Evolutionary conservation across 2,329 filamentous ascomycete genomes (phyloP), one percentile per base, ranked within the genome.

Genomic region (Colletotrichum sp.): DNA sequence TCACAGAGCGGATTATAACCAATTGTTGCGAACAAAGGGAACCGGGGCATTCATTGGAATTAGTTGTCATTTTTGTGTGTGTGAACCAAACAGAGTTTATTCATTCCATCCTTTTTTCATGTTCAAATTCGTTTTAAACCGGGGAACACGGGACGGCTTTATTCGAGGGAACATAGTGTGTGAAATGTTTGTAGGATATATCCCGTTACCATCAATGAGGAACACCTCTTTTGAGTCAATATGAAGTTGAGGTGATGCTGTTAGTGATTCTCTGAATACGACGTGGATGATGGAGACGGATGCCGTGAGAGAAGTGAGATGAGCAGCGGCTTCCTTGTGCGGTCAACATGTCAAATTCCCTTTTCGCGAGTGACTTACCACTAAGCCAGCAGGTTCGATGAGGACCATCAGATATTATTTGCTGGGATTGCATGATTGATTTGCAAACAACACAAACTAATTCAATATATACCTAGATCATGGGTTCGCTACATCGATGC

Each of bases 1-100:
- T 63, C 26, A 64, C 67, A 69, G 64, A 65, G 72, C 43, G 63
- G 67, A 73, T 34, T 69, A 43, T 28, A 69, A 69, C 67, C 55
- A 34, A 64, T 24, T 21, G 43, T 52, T 52, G 43, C 43, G 26
- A 36, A 52, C 52, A 55, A 55, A 16, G 30, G 58, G 12, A 21
- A 36, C 2, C 21, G 58, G 58, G 57, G 30, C 32, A 34, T 61
- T 34, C 28, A 32, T 57, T 63, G 65, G 36, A 38, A 28, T 68
- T n/a, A 34, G 64, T 61, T 36, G 16, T 38, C 21, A 21, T n/a
- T 64, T 43, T 43, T 43, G 21, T 43, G 58, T 43, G 57, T 48
- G 26, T n/a, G 30, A 63, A 8, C 30, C 30, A 36, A 63, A 63
- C 58, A 63, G 57, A 63, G 32, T 32, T n/a, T 34, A 63, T 34